Conservation (phyloP, 345 rosid species). For the Excoecaria agallocha region DNA sequence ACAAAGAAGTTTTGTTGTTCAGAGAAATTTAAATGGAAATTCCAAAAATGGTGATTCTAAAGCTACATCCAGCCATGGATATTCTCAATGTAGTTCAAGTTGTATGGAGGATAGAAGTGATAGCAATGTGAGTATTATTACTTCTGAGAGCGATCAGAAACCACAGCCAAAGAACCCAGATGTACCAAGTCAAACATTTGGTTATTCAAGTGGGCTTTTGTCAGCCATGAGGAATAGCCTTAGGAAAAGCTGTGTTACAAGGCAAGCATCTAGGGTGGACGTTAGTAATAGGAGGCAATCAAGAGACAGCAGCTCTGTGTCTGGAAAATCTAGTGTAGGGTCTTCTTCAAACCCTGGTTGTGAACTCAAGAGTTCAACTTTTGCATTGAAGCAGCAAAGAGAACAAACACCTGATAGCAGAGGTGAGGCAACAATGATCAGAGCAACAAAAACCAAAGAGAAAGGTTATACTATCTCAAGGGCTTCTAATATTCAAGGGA, state of each 20-base stretch:
- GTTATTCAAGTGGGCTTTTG: conserved; percentile 38
- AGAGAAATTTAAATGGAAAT: conserved; percentile 18
- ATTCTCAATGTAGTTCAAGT: conserved; percentile 19
- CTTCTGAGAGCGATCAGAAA: conserved; percentile 36
- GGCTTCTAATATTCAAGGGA: conserved; percentile 18
- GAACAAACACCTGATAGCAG: conserved; percentile 48
- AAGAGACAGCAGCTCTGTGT: conserved; percentile 35
- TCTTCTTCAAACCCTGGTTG: conserved; percentile 38
- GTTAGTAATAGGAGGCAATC: conserved; percentile 22
- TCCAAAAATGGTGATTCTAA: conserved; percentile 17
- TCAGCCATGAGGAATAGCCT: conserved; percentile 38
- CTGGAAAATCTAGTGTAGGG: conserved; percentile 51
- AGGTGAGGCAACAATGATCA: conserved; percentile 25
- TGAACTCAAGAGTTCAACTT: conserved; percentile 18
- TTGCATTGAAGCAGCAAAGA: conserved; percentile 22
- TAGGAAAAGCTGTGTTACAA: conserved; percentile 49
- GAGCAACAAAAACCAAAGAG: conserved; percentile 26
- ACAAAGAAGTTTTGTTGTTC: conserved; percentile 28
- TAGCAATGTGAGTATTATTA: conserved; percentile 37
- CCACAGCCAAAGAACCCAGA: conserved; percentile 23
- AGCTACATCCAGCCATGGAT: conserved; percentile 1
- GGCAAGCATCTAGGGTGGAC: conserved; percentile 54
- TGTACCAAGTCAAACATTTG: conserved; percentile 38
- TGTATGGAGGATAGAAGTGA: conserved; percentile 23
- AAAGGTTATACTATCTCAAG: conserved; percentile 24